These are phyloP conservation scores for Acacia confusa DNA, from an alignment of 306 rosid species.

Conservation along the genomic window DNA sequence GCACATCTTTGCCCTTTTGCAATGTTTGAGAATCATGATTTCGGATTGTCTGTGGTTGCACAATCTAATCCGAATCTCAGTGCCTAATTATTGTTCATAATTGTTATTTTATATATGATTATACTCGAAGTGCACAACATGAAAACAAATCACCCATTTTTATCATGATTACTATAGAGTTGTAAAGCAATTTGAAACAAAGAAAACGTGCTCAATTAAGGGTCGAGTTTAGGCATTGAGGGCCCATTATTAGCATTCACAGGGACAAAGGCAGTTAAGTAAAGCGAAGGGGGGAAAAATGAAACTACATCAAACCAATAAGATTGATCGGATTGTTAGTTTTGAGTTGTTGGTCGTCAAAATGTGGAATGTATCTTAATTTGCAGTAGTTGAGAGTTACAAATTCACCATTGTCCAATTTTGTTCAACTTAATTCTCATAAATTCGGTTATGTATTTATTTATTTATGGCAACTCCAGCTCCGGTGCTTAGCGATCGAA, in stretches of 20 bases:
- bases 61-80: neutral
- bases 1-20: neutral
- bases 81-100: neutral
- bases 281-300: no score
- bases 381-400: no score
- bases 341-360: neutral
- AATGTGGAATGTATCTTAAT: no score
- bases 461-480: neutral
- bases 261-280: neutral
- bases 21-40: neutral
- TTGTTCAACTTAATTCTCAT: no score
- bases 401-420: no score
- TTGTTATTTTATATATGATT: neutral
- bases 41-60: neutral
- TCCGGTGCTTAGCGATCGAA: neutral
- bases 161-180: neutral
- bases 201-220: neutral
- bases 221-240: neutral
- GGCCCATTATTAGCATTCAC: neutral
- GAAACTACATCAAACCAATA: neutral
- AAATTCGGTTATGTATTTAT: no score
- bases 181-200: neutral
- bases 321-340: neutral
- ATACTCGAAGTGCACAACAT: no score
- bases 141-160: neutral